A percentile compares a stretch with the other conserved stretches of the same genome.
These are phyloP conservation scores for Chlamydomonas sp. DNA, from an alignment of 139 green algal species.

Conservation along the genomic window DNA sequence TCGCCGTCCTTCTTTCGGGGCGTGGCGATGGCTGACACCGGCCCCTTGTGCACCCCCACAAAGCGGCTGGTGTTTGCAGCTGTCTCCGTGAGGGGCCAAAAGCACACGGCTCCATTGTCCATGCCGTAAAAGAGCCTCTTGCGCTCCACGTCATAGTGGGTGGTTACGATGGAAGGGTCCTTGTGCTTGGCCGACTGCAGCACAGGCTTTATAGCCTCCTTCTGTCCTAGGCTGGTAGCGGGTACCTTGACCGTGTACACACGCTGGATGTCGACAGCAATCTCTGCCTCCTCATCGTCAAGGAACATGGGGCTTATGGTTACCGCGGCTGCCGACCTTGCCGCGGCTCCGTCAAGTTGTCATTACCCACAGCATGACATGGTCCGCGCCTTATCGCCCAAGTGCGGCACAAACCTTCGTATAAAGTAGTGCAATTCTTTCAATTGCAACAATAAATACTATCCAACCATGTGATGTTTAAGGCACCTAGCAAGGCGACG, in stretches of 20 bases:
- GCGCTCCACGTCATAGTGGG: constrained; percentile 18
- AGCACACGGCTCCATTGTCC: constrained; percentile 53
- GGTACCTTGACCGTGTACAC: constrained; percentile 19
- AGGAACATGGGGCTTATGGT: constrained; percentile 3
- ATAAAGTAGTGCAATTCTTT: no score
- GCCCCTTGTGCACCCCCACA: constrained; percentile 58
- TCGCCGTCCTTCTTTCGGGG: constrained; percentile 26
- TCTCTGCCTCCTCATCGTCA: constrained; percentile 39
- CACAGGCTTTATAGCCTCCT: constrained; percentile 12
- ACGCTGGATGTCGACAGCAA: constrained; percentile 25
- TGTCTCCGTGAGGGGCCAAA: constrained; percentile 45
- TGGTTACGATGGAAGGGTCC: constrained; percentile 11
- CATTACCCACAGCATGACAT: no score
- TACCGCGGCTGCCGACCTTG: no score
- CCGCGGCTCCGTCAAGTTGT: no score
- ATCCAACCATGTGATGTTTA: no score
- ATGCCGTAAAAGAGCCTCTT: constrained; percentile 53
- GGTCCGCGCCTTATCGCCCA: no score
- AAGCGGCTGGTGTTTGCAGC: constrained; percentile 19
- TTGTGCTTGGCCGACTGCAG: background rate
- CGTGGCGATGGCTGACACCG: constrained; percentile 41
- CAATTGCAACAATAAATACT: no score
- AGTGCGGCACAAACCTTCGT: no score
- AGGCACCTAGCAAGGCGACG: no score
- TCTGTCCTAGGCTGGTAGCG: background rate